Evolutionary conservation across 768 basidiomycete species (phyloP).

Genomic region (Boletus rex-veris): DNA sequence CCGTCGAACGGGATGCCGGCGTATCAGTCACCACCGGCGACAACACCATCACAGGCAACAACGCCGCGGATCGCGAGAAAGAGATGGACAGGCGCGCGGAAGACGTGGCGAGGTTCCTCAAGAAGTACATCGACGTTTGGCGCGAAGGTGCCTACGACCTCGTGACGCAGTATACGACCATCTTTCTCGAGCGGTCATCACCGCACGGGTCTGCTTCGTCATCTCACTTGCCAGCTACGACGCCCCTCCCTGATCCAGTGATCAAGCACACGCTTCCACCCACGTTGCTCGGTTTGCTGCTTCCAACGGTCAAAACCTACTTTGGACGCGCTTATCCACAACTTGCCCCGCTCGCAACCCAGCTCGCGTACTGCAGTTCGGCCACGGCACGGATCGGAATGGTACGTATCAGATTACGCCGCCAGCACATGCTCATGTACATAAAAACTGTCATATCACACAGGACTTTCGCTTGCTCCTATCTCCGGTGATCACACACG

Average conservation of each 20-base stretch:
- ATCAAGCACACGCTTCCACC: slow-evolving; percentile 30
- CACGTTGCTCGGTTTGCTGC: slow-evolving; percentile 46
- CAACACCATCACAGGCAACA: slow-evolving; percentile 15
- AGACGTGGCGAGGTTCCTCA: slow-evolving; percentile 73
- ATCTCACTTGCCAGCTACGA: slow-evolving; percentile 17
- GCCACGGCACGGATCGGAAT: slow-evolving; percentile 91
- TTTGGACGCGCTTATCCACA: slow-evolving; percentile 59
- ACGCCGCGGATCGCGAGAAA: slow-evolving; percentile 36
- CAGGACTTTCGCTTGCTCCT: slow-evolving; percentile 69
- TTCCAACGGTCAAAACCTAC: slow-evolving; percentile 59
- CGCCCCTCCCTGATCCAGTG: slow-evolving; percentile 24
- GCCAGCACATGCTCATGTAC: neutral
- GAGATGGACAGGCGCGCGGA: slow-evolving; percentile 59
- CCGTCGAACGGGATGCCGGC: slow-evolving; percentile 42
- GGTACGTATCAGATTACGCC: slow-evolving; percentile 31
- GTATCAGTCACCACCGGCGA: slow-evolving; percentile 30
- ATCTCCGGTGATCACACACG: slow-evolving; percentile 59
- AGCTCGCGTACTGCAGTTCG: slow-evolving; percentile 88
- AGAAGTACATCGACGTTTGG: slow-evolving; percentile 88
- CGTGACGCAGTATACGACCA: slow-evolving; percentile 83
- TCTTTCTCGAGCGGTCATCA: slow-evolving; percentile 73
- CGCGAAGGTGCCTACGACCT: slow-evolving; percentile 91
- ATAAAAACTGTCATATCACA: neutral
- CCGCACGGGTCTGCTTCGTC: slow-evolving; percentile 23
- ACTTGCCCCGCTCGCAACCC: slow-evolving; percentile 84